A percentile compares a stretch with the other conserved stretches of the same genome.
phyloP scores from a whole-genome alignment of 768 basidiomycete species.

The Myochromella boudieri region DNA sequence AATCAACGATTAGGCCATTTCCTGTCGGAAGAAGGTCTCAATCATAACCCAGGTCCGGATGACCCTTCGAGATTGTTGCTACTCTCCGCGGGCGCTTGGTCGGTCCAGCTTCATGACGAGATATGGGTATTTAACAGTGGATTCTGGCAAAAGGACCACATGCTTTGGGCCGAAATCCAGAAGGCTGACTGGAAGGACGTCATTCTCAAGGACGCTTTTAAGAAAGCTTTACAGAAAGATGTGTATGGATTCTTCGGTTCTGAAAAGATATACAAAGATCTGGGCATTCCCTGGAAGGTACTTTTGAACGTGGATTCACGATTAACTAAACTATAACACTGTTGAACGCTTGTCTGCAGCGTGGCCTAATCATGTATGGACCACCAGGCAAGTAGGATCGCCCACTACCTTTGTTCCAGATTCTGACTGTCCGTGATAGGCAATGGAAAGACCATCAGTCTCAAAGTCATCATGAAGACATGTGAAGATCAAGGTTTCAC shows the following conservation, averaged over 20 bases:
- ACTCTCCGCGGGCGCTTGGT: slow-evolving; percentile 50
- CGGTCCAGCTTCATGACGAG: slow-evolving; percentile 59
- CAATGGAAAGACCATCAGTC: slow-evolving; percentile 82
- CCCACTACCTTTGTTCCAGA: background rate
- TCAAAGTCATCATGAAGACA: slow-evolving; percentile 81
- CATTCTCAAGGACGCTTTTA: slow-evolving; percentile 69
- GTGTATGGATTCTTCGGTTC: slow-evolving; percentile 80
- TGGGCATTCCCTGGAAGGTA: slow-evolving; percentile 85
- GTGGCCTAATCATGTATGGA: slow-evolving; percentile 81
- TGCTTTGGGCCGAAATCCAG: slow-evolving; percentile 62
- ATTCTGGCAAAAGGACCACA: slow-evolving; percentile 62
- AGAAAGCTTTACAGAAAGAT: slow-evolving; percentile 68
- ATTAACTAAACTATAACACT: too few species aligned
- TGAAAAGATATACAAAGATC: slow-evolving; percentile 67
- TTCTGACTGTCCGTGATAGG: slow-evolving; percentile 35
- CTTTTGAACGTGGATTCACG: background rate
- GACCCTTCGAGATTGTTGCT: slow-evolving; percentile 52
- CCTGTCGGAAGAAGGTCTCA: too few species aligned
- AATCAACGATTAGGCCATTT: too few species aligned
- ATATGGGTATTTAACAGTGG: slow-evolving; percentile 79
- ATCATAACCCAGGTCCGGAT: slow-evolving; percentile 35
- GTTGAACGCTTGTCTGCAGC: slow-evolving; percentile 37
- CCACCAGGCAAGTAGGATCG: slow-evolving; percentile 55
- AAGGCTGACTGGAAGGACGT: slow-evolving; percentile 75
- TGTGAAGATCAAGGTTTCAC: slow-evolving; percentile 61